Evolutionary conservation across 164 flowering plant genomes (phyloP).

Genomic region (Chimonanthus praecox): DNA sequence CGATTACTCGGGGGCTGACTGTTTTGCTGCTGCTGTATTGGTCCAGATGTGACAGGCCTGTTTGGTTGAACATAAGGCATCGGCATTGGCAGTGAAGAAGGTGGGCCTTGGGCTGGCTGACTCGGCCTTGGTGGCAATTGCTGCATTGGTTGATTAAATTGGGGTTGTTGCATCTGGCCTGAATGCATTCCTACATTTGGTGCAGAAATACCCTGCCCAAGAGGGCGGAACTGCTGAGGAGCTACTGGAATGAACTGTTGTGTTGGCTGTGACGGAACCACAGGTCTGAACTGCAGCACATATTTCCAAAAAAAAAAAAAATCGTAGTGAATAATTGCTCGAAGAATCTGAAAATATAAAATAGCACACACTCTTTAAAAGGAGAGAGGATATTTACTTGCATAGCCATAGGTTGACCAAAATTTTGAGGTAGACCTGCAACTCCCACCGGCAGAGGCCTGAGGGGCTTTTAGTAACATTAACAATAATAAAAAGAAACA

Average conservation of each 20-base stretch:
- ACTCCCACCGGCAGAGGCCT: conserved; percentile 54
- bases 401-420: conserved; percentile 48
- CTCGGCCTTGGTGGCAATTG: conserved; percentile 55
- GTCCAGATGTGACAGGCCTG: conserved; percentile 45
- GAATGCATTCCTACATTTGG: conserved; percentile 42
- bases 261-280: conserved; percentile 49
- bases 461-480: conserved; percentile 33
- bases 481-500: neutral
- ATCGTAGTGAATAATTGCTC: neutral
- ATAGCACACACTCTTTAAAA: neutral
- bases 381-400: conserved; percentile 34
- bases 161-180: conserved; percentile 52
- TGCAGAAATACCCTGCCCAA: conserved; percentile 41
- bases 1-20: conserved; percentile 33
- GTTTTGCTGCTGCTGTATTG: conserved; percentile 43
- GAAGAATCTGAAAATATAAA: neutral
- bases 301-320: neutral
- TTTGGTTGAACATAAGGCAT: conserved; percentile 46
- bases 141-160: conserved; percentile 66
- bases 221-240: conserved; percentile 61
- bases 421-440: conserved; percentile 49
- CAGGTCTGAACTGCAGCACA: conserved; percentile 64
- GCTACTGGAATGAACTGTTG: conserved; percentile 47
- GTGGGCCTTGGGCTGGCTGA: conserved; percentile 49
- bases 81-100: conserved; percentile 53